These are phyloP conservation scores for Blepharisma undulans DNA, from an alignment of 169 alveolate species.

Conservation along the genomic window DNA sequence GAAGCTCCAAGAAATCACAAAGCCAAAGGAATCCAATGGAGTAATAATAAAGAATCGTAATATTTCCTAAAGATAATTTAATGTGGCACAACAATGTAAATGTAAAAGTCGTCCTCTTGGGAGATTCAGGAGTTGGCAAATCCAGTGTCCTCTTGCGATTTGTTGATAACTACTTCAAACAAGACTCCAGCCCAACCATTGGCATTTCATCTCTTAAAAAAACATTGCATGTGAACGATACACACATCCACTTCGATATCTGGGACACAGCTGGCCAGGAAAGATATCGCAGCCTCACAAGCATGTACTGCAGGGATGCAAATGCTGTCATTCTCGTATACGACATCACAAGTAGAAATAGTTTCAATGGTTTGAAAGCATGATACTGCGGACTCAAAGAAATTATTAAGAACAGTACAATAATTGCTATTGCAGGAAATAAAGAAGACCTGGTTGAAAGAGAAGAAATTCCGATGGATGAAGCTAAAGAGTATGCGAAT, in stretches of 20 bases:
- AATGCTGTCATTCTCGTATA: slow-evolving; percentile 80
- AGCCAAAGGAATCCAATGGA: neutral
- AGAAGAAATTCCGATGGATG: slow-evolving; percentile 46
- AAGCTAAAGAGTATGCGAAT: slow-evolving; percentile 53
- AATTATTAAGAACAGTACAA: slow-evolving; percentile 1
- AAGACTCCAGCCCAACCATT: slow-evolving; percentile 10
- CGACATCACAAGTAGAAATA: slow-evolving; percentile 79
- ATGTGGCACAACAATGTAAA: neutral
- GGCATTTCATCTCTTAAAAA: slow-evolving; percentile 35
- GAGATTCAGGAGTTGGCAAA: slow-evolving; percentile 59
- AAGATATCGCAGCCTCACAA: slow-evolving; percentile 9
- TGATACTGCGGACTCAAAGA: neutral
- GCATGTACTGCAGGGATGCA: slow-evolving; percentile 61
- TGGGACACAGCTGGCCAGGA: slow-evolving; percentile 51
- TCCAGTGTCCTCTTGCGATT: slow-evolving; percentile 40
- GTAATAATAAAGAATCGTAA: neutral
- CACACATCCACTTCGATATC: slow-evolving; percentile 31
- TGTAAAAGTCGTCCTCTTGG: slow-evolving; percentile 47
- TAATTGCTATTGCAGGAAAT: slow-evolving; percentile 64
- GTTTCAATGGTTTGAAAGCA: slow-evolving; percentile 55
- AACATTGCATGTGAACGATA: slow-evolving; percentile 26
- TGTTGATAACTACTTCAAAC: slow-evolving; percentile 22
- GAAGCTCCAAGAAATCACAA: slow-evolving; percentile 29
- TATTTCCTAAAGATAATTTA: neutral
- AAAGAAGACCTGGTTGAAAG: slow-evolving; percentile 56